Evolutionary conservation across 2,329 filamentous ascomycete genomes (phyloP).

Genomic region (Penicillium sp.): DNA sequence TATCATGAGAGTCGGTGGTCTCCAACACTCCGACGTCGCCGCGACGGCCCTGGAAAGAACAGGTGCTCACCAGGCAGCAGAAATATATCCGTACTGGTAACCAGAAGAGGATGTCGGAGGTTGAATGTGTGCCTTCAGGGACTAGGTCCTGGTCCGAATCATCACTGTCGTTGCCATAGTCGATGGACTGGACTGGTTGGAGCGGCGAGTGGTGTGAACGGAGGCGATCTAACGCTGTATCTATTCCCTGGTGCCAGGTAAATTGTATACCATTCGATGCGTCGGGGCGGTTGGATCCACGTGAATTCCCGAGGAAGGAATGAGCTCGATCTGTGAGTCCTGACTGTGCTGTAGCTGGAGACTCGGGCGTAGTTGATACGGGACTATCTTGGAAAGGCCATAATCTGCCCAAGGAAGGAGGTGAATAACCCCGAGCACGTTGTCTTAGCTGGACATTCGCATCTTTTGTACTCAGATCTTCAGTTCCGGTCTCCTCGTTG

Average conservation of each 20-base stretch:
- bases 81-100: constrained; percentile 8
- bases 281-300: background rate
- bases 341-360: background rate
- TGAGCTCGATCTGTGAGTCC: constrained; percentile 4
- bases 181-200: background rate
- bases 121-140: background rate
- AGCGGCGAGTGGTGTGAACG: background rate
- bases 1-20: constrained; percentile 11
- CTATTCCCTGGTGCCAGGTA: background rate
- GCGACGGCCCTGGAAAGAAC: background rate
- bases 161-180: background rate
- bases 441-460: constrained; percentile 1
- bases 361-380: background rate
- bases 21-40: constrained; percentile 7
- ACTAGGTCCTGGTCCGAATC: no score
- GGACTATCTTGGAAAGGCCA: background rate
- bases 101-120: constrained; percentile 4
- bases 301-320: background rate
- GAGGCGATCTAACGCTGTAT: background rate
- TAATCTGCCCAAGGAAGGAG: background rate
- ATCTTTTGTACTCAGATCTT: constrained; percentile 2
- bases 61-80: constrained; percentile 9
- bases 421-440: background rate
- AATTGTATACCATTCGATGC: background rate
- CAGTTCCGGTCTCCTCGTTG: background rate